These are phyloP conservation scores for Abrus precatorius DNA, from an alignment of 306 rosid species.

Conservation along the genomic window DNA sequence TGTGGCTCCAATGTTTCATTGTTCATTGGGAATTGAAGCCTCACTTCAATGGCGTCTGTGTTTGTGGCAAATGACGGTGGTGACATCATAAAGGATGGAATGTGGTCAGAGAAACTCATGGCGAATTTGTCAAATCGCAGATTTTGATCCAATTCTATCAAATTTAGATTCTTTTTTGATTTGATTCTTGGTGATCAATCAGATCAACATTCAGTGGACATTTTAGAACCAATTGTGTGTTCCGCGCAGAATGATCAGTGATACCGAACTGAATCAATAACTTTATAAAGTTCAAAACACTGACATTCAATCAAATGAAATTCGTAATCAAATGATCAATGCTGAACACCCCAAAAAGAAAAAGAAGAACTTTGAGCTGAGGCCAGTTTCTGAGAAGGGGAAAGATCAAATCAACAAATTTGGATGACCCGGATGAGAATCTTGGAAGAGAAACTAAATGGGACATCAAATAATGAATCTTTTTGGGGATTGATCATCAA, in stretches of 20 bases:
- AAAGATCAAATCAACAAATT: slow-evolving; percentile 1
- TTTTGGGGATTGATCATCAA: slow-evolving; percentile 10
- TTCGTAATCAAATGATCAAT: slow-evolving; percentile 33
- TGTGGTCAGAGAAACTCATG: slow-evolving; percentile 70
- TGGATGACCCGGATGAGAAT: slow-evolving; percentile 36
- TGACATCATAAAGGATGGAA: slow-evolving; percentile 55
- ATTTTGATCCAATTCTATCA: slow-evolving; percentile 28
- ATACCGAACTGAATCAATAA: slow-evolving; percentile 28
- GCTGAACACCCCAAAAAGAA: neutral
- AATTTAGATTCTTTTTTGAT: slow-evolving; percentile 22
- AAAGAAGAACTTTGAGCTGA: neutral
- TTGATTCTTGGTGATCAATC: slow-evolving; percentile 39
- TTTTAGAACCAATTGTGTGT: slow-evolving; percentile 11
- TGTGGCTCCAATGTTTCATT: slow-evolving; percentile 53
- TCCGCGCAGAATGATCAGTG: slow-evolving; percentile 6
- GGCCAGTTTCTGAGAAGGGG: neutral
- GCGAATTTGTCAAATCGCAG: slow-evolving; percentile 17
- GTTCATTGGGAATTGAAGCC: slow-evolving; percentile 66
- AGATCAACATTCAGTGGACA: slow-evolving; percentile 11
- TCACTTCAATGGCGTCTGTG: slow-evolving; percentile 66
- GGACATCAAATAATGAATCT: slow-evolving; percentile 35
- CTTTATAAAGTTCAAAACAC: slow-evolving; percentile 10
- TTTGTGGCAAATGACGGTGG: slow-evolving; percentile 53
- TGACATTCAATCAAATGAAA: slow-evolving; percentile 42
- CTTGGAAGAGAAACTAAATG: slow-evolving; percentile 9